A percentile compares a stretch with the other conserved stretches of the same genome.
phyloP scores from a whole-genome alignment of 768 basidiomycete species.

The Galerina marginata region DNA sequence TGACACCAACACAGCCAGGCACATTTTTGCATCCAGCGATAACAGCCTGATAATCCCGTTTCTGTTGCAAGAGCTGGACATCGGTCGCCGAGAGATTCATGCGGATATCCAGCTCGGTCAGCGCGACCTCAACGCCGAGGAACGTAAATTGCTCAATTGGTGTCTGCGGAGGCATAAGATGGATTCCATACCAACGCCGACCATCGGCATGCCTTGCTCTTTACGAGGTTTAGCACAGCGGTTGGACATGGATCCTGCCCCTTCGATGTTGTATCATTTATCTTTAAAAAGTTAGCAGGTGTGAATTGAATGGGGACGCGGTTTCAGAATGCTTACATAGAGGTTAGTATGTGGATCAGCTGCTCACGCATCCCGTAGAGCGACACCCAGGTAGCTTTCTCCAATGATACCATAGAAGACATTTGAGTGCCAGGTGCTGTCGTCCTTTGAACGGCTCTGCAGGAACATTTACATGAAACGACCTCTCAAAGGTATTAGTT shows the following conservation, averaged over 20 bases:
- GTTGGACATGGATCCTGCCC: conserved; percentile 56
- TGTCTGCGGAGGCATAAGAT: conserved; percentile 60
- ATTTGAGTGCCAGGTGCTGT: conserved; percentile 57
- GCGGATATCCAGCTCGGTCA: conserved; percentile 72
- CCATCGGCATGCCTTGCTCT: conserved; percentile 53
- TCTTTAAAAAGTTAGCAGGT: conserved; percentile 21
- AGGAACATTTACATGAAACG: neutral
- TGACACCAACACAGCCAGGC: conserved; percentile 48
- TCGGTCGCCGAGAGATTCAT: conserved; percentile 58
- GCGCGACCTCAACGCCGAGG: conserved; percentile 69
- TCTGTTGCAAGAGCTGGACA: conserved; percentile 56
- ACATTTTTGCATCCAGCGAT: conserved; percentile 56
- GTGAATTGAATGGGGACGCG: neutral
- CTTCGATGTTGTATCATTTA: conserved; percentile 49
- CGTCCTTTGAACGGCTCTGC: conserved; percentile 61
- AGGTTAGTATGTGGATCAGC: conserved; percentile 63
- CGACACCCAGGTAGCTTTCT: conserved; percentile 52
- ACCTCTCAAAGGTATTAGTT: neutral
- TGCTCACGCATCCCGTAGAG: conserved; percentile 56
- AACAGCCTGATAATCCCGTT: conserved; percentile 60
- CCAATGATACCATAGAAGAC: conserved; percentile 60
- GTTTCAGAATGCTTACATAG: conserved; percentile 42
- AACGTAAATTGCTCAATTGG: conserved; percentile 58
- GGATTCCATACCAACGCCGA: conserved; percentile 67
- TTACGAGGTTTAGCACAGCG: conserved; percentile 61